These are phyloP conservation scores for Cadophora luteo-olivacea DNA, from an alignment of 2,329 filamentous ascomycete genomes.

Conservation along the genomic window DNA sequence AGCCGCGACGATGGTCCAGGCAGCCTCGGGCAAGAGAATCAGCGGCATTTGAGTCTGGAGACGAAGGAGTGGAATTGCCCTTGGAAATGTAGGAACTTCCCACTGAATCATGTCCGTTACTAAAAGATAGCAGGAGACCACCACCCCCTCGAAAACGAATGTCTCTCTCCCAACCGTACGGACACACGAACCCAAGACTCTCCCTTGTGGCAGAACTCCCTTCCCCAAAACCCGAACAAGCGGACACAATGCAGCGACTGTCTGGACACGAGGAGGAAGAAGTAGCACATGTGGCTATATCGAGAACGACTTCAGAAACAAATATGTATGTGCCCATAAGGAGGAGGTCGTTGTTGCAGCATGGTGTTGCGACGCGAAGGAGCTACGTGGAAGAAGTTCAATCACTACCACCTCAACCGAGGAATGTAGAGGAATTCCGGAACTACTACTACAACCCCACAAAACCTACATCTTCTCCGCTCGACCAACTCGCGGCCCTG, in stretches of 20 bases:
- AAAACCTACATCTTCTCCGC: slow-evolving; percentile 28
- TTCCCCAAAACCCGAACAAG: slow-evolving; percentile 30
- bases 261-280: slow-evolving; percentile 25
- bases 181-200: slow-evolving; percentile 37
- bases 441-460: slow-evolving; percentile 32
- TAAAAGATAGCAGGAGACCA: slow-evolving; percentile 24
- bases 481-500: slow-evolving; percentile 25
- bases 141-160: slow-evolving; percentile 32
- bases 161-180: slow-evolving; percentile 32
- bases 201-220: slow-evolving; percentile 39
- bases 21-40: slow-evolving; percentile 15
- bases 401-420: slow-evolving; percentile 32
- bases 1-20: slow-evolving; percentile 25
- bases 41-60: neutral
- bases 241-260: slow-evolving; percentile 17
- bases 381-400: slow-evolving; percentile 32
- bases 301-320: slow-evolving; percentile 34
- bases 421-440: slow-evolving; percentile 20
- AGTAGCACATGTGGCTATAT: neutral
- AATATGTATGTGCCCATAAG: slow-evolving; percentile 41
- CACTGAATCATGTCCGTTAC: neutral
- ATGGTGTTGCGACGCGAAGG: slow-evolving; percentile 43
- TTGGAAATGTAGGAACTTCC: slow-evolving; percentile 10
- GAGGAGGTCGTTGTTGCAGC: slow-evolving; percentile 42
- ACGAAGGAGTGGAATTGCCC: neutral